phyloP scores from a whole-genome alignment of 305 asterid species.

The Vinca major region DNA sequence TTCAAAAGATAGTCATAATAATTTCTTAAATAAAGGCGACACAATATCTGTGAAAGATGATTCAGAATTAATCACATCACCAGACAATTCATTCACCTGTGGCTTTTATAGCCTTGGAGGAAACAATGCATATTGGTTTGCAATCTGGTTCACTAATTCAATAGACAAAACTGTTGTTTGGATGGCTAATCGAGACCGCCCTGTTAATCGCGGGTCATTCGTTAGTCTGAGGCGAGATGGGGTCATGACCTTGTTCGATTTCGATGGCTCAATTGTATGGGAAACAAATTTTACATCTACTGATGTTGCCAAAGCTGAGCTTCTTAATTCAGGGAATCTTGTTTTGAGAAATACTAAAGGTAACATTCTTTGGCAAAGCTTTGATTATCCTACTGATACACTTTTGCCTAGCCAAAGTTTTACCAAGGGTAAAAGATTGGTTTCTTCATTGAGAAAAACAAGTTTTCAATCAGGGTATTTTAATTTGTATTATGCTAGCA shows the following conservation, averaged over 20 bases:
- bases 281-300: constrained; percentile 36
- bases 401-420: constrained; percentile 47
- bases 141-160: constrained; percentile 57
- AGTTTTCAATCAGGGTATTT: constrained; percentile 44
- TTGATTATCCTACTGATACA: constrained; percentile 28
- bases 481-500: constrained; percentile 42
- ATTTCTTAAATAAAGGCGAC: constrained; percentile 25
- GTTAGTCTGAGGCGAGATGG: constrained; percentile 35
- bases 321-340: constrained; percentile 20
- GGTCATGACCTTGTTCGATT: constrained; percentile 44
- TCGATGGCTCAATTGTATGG: constrained; percentile 49
- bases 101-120: constrained; percentile 51
- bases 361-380: constrained; percentile 17
- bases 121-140: constrained; percentile 51
- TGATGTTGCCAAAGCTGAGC: constrained; percentile 18
- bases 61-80: constrained; percentile 34
- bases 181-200: constrained; percentile 52
- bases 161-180: constrained; percentile 46
- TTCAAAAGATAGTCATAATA: constrained; percentile 18
- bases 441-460: constrained; percentile 33
- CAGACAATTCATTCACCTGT: constrained; percentile 41
- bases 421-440: constrained; percentile 41
- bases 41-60: constrained; percentile 34
- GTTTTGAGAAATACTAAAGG: constrained; percentile 8
- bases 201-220: constrained; percentile 46